These are phyloP conservation scores for Eragrostis nindensis DNA, from an alignment of 176 grass and related monocot species.

Conservation along the genomic window DNA sequence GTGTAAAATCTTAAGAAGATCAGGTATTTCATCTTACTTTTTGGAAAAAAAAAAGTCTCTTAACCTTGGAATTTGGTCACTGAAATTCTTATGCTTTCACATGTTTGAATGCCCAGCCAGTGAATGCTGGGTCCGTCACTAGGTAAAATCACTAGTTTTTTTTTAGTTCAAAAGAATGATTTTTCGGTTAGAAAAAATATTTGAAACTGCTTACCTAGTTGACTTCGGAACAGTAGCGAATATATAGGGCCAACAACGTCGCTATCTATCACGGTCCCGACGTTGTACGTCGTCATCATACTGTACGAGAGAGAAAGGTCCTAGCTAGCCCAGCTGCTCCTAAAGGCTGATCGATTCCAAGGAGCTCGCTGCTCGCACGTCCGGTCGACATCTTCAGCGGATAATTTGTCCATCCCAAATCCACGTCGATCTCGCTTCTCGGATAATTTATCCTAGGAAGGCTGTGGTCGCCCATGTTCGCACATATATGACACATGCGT, in stretches of 20 bases:
- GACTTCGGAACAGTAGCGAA: no score
- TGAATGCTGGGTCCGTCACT: no score
- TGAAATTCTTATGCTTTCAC: no score
- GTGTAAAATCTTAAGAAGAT: no score
- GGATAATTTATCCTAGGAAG: background rate
- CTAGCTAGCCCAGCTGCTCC: background rate
- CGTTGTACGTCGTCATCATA: background rate
- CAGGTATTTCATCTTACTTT: no score
- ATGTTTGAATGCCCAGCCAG: no score
- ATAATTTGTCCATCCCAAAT: background rate
- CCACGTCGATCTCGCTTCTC: background rate
- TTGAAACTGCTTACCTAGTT: no score
- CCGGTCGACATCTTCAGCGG: background rate
- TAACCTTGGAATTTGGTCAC: no score
- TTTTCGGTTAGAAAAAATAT: no score
- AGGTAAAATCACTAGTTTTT: no score
- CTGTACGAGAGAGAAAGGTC: background rate
- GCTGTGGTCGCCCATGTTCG: background rate
- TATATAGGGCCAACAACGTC: background rate
- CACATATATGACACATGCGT: background rate
- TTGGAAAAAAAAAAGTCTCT: no score
- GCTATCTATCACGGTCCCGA: background rate
- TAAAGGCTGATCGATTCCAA: background rate
- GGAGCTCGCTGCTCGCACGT: background rate
- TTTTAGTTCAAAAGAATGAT: no score